Conservation (phyloP, 495 filamentous ascomycete species). For the Neurospora sp. region DNA sequence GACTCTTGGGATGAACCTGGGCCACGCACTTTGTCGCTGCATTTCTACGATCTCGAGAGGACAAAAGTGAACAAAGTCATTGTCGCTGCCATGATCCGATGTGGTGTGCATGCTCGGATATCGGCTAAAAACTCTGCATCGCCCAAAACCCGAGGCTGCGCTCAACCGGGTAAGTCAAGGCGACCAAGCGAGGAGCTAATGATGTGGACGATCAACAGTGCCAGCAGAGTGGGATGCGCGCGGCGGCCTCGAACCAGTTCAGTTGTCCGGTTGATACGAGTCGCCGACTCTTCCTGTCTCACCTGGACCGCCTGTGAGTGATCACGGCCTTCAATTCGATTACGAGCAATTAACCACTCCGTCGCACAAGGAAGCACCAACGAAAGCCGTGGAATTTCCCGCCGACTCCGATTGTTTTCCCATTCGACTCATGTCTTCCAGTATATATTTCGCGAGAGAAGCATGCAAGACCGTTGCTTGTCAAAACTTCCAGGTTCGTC, state of each 20-base stretch:
- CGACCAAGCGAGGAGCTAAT: neutral
- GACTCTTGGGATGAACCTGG: neutral
- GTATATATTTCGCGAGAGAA: neutral
- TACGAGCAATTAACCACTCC: neutral
- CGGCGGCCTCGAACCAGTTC: neutral
- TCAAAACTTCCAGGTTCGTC: neutral
- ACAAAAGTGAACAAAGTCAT: neutral
- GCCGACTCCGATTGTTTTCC: neutral
- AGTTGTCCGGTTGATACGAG: neutral
- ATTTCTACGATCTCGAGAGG: neutral
- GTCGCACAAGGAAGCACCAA: neutral
- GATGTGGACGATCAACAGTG: neutral
- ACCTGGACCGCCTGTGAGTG: neutral
- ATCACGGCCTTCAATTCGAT: neutral
- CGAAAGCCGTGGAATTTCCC: neutral
- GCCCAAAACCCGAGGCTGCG: neutral
- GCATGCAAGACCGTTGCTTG: neutral
- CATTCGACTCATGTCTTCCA: neutral
- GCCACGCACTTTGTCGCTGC: neutral
- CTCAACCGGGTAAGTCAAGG: neutral
- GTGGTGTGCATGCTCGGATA: neutral
- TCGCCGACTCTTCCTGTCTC: neutral
- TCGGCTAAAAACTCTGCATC: neutral
- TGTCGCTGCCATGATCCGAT: neutral
- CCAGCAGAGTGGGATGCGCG: neutral